phyloP scores from a whole-genome alignment of 768 basidiomycete genomes.

The Macrocybe gigantea region DNA sequence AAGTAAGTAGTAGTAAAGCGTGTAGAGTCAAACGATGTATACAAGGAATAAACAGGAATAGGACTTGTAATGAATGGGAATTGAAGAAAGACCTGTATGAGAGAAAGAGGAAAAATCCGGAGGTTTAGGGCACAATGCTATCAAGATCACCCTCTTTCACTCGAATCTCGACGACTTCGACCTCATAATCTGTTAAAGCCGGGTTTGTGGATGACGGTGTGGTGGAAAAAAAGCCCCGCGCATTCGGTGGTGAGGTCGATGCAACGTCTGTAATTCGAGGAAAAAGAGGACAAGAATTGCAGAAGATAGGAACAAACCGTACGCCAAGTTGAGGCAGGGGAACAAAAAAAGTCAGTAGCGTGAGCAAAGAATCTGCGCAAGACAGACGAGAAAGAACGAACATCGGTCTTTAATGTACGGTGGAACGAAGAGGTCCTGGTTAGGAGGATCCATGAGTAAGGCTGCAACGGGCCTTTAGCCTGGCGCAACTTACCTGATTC shows the following conservation, averaged over 20 bases:
- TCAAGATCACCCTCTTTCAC: conserved; percentile 74
- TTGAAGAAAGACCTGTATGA: background rate
- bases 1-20: too few relatives aligned
- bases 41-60: too few relatives aligned
- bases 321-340: background rate
- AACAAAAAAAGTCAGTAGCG: conserved; percentile 12
- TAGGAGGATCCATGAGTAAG: conserved; percentile 4
- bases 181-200: conserved; percentile 69
- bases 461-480: background rate
- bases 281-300: conserved; percentile 5
- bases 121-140: conserved; percentile 60
- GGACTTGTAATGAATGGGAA: background rate
- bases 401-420: conserved; percentile 90
- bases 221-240: conserved; percentile 58
- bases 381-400: conserved; percentile 36
- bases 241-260: conserved; percentile 76
- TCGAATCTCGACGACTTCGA: conserved; percentile 85
- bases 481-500: conserved; percentile 68
- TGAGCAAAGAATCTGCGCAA: conserved; percentile 8
- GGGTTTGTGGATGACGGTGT: conserved; percentile 65
- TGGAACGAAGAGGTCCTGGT: conserved; percentile 78
- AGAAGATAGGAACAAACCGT: too few relatives aligned
- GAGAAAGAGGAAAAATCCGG: background rate
- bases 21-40: too few relatives aligned
- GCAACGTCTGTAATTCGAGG: conserved; percentile 53